Conservation (phyloP, 1,284 basidiomycete genomes). For the Ganoderma multipileum region DNA sequence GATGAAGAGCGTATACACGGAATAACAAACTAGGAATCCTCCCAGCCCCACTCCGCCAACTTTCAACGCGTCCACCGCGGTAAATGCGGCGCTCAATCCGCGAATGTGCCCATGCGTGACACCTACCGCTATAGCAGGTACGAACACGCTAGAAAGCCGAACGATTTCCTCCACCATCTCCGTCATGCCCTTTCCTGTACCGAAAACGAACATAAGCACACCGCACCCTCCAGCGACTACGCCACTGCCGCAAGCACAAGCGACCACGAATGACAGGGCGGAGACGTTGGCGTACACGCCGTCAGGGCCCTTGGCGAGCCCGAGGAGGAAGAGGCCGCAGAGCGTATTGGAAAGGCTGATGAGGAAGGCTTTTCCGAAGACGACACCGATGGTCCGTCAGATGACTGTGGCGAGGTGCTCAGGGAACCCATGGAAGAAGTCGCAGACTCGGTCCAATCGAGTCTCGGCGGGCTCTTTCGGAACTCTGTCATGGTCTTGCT, state of each 20-base stretch:
- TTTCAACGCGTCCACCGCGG: not conserved
- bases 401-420: not conserved
- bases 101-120: not conserved
- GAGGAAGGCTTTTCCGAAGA: not conserved
- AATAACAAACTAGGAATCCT: not conserved
- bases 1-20: not conserved
- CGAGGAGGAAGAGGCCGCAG: not conserved
- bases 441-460: not conserved
- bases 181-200: not conserved
- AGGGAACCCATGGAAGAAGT: not conserved
- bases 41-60: not conserved
- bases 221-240: not conserved
- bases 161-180: not conserved
- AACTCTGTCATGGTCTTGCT: not conserved
- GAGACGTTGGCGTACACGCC: conserved; percentile 2
- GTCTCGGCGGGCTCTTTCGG: not conserved
- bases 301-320: not conserved
- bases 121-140: not conserved
- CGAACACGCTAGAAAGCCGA: not conserved
- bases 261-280: not conserved
- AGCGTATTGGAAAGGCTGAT: not conserved
- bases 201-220: not conserved
- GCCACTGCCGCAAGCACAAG: not conserved
- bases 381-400: not conserved
- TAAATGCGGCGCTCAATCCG: not conserved